Evolutionary conservation across 2,329 filamentous ascomycete species (phyloP).

Genomic region (Aspergillus sp.): DNA sequence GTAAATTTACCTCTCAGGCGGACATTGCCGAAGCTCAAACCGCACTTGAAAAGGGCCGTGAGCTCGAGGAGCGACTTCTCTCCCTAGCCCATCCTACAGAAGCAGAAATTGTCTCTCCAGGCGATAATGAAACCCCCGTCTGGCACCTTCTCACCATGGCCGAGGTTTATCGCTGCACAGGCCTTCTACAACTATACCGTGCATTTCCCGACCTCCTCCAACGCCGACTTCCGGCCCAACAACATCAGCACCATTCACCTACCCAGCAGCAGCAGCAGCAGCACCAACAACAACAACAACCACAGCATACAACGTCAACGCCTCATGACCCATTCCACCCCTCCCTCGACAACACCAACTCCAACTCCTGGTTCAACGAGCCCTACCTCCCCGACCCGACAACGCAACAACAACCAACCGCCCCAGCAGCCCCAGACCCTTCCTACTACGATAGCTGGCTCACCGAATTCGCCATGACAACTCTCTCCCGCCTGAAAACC

Average conservation of each 20-base stretch:
- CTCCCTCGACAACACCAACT: not conserved
- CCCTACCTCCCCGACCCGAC: conserved; percentile 9
- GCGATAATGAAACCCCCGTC: conserved; percentile 54
- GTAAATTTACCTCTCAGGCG: conserved; percentile 38
- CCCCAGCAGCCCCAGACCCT: conserved; percentile 5
- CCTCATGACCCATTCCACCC: conserved; percentile 10
- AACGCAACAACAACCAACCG: conserved; percentile 28
- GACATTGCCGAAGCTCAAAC: conserved; percentile 33
- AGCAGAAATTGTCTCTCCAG: conserved; percentile 51
- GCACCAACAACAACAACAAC: not conserved
- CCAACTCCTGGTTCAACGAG: conserved; percentile 17
- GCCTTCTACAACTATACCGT: conserved; percentile 56
- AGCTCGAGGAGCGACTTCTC: conserved; percentile 51
- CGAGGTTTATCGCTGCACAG: conserved; percentile 54
- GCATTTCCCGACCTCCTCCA: conserved; percentile 53
- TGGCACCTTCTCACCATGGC: conserved; percentile 55
- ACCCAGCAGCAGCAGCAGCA: not conserved
- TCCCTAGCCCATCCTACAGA: conserved; percentile 48
- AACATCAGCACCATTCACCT: conserved; percentile 4
- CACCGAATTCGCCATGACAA: conserved; percentile 53
- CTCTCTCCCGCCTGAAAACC: conserved; percentile 49
- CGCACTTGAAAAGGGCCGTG: conserved; percentile 37
- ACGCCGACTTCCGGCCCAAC: conserved; percentile 38
- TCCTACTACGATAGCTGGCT: conserved; percentile 42
- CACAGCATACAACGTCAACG: conserved; percentile 23